A percentile compares a stretch with the other conserved stretches of the same genome.
phyloP scores from a whole-genome alignment of 2,329 filamentous ascomycete genomes.

The Aspergillus fructus region DNA sequence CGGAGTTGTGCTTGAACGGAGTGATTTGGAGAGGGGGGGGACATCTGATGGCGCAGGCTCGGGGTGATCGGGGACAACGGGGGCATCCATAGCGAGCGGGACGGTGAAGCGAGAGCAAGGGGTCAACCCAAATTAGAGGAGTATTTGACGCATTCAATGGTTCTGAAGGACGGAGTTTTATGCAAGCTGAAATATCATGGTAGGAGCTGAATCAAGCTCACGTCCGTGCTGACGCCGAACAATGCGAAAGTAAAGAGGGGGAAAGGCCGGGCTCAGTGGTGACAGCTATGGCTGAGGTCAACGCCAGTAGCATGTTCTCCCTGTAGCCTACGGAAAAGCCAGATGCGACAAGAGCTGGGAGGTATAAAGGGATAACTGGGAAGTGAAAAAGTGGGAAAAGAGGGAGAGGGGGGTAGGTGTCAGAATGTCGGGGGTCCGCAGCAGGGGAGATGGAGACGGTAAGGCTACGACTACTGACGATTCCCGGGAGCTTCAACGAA shows the following conservation, averaged over 20 bases:
- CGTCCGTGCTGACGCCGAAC: not conserved
- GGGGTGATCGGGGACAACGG: conserved; percentile 26
- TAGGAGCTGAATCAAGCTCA: not conserved
- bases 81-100: conserved; percentile 33
- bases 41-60: conserved; percentile 34
- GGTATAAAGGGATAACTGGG: not conserved
- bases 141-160: not conserved
- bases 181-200: not conserved
- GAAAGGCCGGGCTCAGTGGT: not conserved
- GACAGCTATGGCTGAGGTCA: conserved; percentile 9
- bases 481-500: not conserved
- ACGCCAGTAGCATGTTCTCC: conserved; percentile 9
- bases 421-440: not conserved
- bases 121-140: not conserved
- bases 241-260: conserved; percentile 6
- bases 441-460: not conserved
- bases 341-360: not conserved
- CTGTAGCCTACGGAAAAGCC: not conserved
- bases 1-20: conserved; percentile 38
- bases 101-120: conserved; percentile 1
- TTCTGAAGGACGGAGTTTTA: not conserved
- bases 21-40: conserved; percentile 34
- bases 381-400: not conserved
- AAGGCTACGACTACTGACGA: not conserved
- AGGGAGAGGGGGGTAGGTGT: not conserved